Percentiles rank a stretch among this genome's conserved stretches.
Conservation (phyloP, 257 asterid species). For the Jasminum sambac region DNA sequence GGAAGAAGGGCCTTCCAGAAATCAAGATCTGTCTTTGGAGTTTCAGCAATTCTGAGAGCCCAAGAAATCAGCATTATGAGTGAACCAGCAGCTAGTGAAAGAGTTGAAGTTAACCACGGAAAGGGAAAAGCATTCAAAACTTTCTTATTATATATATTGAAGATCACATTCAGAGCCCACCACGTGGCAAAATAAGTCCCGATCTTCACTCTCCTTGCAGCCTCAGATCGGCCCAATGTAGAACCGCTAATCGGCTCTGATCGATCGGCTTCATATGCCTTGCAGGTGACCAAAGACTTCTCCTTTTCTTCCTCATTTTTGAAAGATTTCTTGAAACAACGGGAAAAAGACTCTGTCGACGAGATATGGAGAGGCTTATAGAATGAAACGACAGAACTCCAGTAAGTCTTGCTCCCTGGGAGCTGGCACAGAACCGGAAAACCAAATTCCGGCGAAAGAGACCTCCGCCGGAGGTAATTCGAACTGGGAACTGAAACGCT, state of each 20-base stretch:
- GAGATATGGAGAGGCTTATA: conserved; percentile 59
- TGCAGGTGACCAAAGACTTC: conserved; percentile 45
- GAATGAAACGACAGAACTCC: conserved; percentile 30
- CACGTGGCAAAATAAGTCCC: conserved; percentile 87
- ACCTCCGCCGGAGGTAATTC: conserved; percentile 39
- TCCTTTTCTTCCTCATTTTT: conserved; percentile 10
- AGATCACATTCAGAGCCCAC: conserved; percentile 93
- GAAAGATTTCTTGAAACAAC: background rate
- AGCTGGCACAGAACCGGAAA: conserved; percentile 36
- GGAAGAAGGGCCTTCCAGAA: conserved; percentile 95
- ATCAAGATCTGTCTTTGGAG: conserved; percentile 87
- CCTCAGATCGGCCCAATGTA: conserved; percentile 45
- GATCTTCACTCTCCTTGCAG: conserved; percentile 74
- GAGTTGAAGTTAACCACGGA: conserved; percentile 94
- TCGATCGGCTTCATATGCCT: conserved; percentile 78
- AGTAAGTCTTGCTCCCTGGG: conserved; percentile 24
- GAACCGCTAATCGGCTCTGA: conserved; percentile 47
- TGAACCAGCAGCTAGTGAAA: conserved; percentile 92
- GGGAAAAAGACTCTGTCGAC: conserved; percentile 25
- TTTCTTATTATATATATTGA: conserved; percentile 88
- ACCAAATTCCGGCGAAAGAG: conserved; percentile 9
- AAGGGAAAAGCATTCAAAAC: conserved; percentile 87
- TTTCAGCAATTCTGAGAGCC: conserved; percentile 77
- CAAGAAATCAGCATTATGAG: conserved; percentile 85
- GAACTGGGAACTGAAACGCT: conserved; percentile 33